Evolutionary conservation across 1,139 yeast species (phyloP), one percentile per base, ranked within the genome.

Genomic region (Ogataea hybrid): DNA sequence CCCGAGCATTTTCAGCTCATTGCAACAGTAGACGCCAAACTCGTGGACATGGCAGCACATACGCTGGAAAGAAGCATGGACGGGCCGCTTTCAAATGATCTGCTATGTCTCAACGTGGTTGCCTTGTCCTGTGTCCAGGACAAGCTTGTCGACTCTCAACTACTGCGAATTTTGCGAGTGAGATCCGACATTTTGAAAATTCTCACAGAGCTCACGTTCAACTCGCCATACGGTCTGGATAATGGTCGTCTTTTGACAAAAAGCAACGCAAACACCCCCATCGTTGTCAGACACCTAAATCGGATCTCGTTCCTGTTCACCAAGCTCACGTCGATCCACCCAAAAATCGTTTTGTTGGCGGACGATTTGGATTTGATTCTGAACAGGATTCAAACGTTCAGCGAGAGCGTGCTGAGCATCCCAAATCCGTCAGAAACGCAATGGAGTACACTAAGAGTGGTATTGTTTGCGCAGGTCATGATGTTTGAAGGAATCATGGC

Each of bases 251-350:
- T 15, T 5, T 10, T 42, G 5, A 5, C 23, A 0, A 42, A 44
- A 21, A 14, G 42, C 2, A 20, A 25, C 48, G 12, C 45, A 6
- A 20, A 42, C 1, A 63, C 56, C 21, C 83, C 84, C 5, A 6
- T 12, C 0, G 70, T 70, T 5, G 47, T 75, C n/a, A 73, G 70
- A 44, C 77, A 76, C 51, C 55, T 79, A 44, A 78, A 70, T 54
- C 65, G 71, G 37, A 52, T 79, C 28, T 71, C 83, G 0, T 68
- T 70, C 42, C 53, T 79, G 6, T 60, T 45, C 34, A 35, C 48
- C 8, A 52, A 35, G 25, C 11, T 54, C 6, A 35, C 54, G 6
- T 9, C 25, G 2, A 10, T 31, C 4, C 47, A 48, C 30, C 49
- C 49, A 2, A 31, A 43, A 29, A 10, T 42, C 10, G 18, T 30